Percentiles rank a stretch among this genome's conserved stretches.
These are phyloP conservation scores for Brassica rapa DNA, from an alignment of 345 rosid genomes.

Conservation along the genomic window DNA sequence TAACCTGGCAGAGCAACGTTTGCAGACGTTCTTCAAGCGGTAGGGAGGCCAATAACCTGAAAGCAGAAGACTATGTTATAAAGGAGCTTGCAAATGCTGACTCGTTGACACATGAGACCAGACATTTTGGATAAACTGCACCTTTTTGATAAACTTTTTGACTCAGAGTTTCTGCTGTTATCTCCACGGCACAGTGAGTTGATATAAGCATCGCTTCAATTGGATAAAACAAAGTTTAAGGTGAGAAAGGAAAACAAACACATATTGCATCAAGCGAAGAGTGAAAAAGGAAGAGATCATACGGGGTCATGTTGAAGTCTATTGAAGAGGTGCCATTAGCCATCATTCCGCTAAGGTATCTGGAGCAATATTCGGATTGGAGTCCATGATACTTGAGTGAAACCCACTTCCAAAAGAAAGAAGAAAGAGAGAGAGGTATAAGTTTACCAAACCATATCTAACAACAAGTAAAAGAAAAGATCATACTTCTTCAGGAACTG, in stretches of 20 bases:
- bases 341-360: constrained; percentile 61
- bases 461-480: background rate
- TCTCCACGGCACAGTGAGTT: constrained; percentile 67
- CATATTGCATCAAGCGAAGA: background rate
- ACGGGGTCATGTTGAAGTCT: constrained; percentile 75
- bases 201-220: constrained; percentile 64
- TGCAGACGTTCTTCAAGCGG: constrained; percentile 68
- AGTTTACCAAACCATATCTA: constrained; percentile 20
- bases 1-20: constrained; percentile 75
- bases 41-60: constrained; percentile 67
- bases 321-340: constrained; percentile 53
- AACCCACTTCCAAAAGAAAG: constrained; percentile 57
- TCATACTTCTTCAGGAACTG: constrained; percentile 58
- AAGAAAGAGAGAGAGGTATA: constrained; percentile 21
- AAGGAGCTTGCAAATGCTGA: constrained; percentile 11
- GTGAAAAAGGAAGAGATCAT: constrained; percentile 27
- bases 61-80: constrained; percentile 25
- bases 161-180: constrained; percentile 40
- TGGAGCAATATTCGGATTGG: constrained; percentile 62
- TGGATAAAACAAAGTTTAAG: constrained; percentile 1
- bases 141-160: constrained; percentile 59
- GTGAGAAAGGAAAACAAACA: background rate
- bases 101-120: background rate
- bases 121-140: constrained; percentile 14
- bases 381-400: constrained; percentile 73